Conservation (phyloP, 805 yeast species). For the Barnettozyma botsteinii region DNA sequence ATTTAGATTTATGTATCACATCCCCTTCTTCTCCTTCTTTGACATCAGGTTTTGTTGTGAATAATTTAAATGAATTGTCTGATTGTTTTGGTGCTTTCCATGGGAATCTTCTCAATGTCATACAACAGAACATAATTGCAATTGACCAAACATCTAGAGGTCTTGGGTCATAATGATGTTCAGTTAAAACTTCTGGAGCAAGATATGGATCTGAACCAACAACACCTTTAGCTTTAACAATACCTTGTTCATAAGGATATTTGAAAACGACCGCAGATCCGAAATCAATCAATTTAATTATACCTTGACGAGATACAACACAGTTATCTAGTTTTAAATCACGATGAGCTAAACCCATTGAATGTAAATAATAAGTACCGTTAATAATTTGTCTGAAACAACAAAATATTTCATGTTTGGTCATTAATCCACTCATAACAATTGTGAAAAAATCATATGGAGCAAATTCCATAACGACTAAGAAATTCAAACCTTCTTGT, state of each 20-base stretch:
- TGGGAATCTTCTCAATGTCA: slow-evolving; percentile 82
- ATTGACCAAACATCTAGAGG: slow-evolving; percentile 90
- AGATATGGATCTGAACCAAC: slow-evolving; percentile 96
- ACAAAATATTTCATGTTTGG: slow-evolving; percentile 63
- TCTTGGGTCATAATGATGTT: slow-evolving; percentile 68
- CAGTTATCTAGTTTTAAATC: slow-evolving; percentile 92
- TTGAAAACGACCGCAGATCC: slow-evolving; percentile 87
- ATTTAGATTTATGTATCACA: slow-evolving; percentile 32
- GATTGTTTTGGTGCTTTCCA: slow-evolving; percentile 87
- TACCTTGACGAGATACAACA: slow-evolving; percentile 70
- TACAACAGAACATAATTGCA: slow-evolving; percentile 89
- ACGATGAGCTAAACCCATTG: slow-evolving; percentile 84
- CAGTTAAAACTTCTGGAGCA: slow-evolving; percentile 81
- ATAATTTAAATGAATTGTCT: slow-evolving; percentile 72
- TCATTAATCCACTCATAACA: slow-evolving; percentile 85
- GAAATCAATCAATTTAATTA: slow-evolving; percentile 84
- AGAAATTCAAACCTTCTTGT: slow-evolving; percentile 55
- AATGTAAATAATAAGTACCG: slow-evolving; percentile 74
- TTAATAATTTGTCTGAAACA: slow-evolving; percentile 74
- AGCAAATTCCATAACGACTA: slow-evolving; percentile 89
- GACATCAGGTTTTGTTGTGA: slow-evolving; percentile 38
- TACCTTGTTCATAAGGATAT: slow-evolving; percentile 51
- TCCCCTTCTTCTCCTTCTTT: slow-evolving; percentile 11
- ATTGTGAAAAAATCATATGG: slow-evolving; percentile 88
- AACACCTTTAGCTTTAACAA: slow-evolving; percentile 70